Evolutionary conservation across 495 filamentous ascomycete genomes (phyloP), one percentile per base, ranked within the genome.

Genomic region (Neurospora tetrasperma): DNA sequence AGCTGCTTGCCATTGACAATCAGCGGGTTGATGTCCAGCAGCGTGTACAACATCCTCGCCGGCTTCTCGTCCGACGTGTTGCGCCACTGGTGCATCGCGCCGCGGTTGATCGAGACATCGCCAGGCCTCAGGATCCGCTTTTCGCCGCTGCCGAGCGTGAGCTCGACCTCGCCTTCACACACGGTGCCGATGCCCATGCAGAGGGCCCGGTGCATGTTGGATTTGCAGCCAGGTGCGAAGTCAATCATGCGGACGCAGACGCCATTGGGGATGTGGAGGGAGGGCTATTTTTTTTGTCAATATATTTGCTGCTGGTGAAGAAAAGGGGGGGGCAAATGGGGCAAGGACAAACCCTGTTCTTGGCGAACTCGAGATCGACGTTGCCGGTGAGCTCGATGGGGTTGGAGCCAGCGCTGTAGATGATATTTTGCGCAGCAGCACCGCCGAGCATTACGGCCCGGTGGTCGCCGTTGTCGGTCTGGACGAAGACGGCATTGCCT

Each of bases 161-260:
- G 79, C 83, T 82, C 84, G 27, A 87, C 75, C 73, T 83, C 76
- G 0, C 89, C 90, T 72, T 90, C 88, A 11, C 91, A 62, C 18
- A 91, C 85, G 44, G 89, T 78, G 1, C 88, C 88, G 71, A 89
- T 90, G 72, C 91, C 90, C 3, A 92, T 75, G 40, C 83, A 85
- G 70, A 85, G 78, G 8, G 89, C 89, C 3, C 89, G 84, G 70
- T 91, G 90, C 81, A 91, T 81, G 18, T 80, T 76, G 8, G 79
- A 78, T 69, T 75, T 35, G n/a, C 54, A 66, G 6, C 54, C 54
- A 12, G 54, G 54, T 14, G 54, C 54, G 14, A 66, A 66, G 54
- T 66, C 54, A 7, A 66, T 66, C 54, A 66, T 66, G 12, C 54
- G 23, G 12, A 62, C 54, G 27, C 54, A 62, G 27, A 62, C 54